Base-by-base conservation (phyloP, 192 early-diverging fungal species). In the Cladochytrium replicatum region DNA sequence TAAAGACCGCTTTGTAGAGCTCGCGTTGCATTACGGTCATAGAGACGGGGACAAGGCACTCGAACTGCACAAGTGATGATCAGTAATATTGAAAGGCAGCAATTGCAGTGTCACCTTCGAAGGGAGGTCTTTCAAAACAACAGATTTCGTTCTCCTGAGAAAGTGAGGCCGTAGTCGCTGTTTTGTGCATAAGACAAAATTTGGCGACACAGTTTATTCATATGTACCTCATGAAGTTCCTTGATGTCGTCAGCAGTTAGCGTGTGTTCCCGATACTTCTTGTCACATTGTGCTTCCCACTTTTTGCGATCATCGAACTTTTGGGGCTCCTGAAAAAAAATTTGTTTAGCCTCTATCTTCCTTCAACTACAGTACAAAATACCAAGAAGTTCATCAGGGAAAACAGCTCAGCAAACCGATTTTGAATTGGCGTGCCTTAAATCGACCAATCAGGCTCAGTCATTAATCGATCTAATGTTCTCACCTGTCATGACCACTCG, bases 331-430 rank as follows among this genome's bases (percentile, higher is more conserved):
- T 62, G 46, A 23, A 52, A 28, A 32, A 1, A 49, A 50, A 41
- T 43, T 8, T 13, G 9, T 27, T 21, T 31, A 31, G 41, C 7
- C 31, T 28, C n/a, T n/a, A n/a, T n/a, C n/a, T n/a, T n/a, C n/a
- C n/a, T n/a, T n/a, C n/a, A n/a, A n/a, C n/a, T n/a, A n/a, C n/a
- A n/a, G n/a, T n/a, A n/a, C n/a, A n/a, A n/a, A n/a, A n/a, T 28
- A 62, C 65, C 48, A 88, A 52, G 53, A 88, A 86, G 50, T 75
- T 56, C 70, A 85, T 60, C 29, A 88, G 61, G 52, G 79, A 83
- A 59, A 84, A 79, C 54, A 88, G 29, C 42, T 88, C 85, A 2
- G 71, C 58, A 34, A 88, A 66, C 39, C 80, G 83, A 55, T 85
- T 87, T 57, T 83, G 82, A 13, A 85, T 39, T 0, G 83, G 83